These are phyloP conservation scores for Quercus robur DNA, from an alignment of 306 rosid genomes.

Conservation along the genomic window DNA sequence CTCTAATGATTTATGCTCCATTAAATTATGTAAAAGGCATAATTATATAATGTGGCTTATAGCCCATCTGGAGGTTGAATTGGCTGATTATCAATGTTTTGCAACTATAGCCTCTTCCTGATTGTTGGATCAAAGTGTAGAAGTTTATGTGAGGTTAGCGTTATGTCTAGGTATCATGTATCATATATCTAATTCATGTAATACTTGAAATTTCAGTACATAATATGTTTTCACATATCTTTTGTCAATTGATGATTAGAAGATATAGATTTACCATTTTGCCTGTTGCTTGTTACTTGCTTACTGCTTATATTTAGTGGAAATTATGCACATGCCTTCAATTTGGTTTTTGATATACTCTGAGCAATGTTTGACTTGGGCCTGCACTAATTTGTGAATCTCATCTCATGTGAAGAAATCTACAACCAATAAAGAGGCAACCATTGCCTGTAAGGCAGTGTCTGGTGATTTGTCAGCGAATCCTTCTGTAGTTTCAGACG, in stretches of 20 bases:
- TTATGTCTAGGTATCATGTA: neutral
- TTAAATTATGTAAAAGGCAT: neutral
- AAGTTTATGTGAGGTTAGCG: neutral
- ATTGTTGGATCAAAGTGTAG: neutral
- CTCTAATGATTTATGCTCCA: neutral
- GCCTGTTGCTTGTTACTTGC: neutral
- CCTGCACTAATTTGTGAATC: neutral
- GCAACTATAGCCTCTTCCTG: neutral
- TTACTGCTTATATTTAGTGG: neutral
- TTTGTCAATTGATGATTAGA: neutral
- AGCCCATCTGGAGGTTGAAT: neutral
- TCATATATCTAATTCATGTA: neutral
- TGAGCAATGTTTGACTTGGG: neutral
- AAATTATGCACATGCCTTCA: neutral
- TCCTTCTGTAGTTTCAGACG: conserved; percentile 44
- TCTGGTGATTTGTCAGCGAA: conserved; percentile 30
- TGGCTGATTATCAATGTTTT: neutral
- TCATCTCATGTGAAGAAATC: neutral
- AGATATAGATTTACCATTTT: neutral
- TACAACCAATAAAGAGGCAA: neutral
- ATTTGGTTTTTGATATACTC: neutral
- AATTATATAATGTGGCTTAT: neutral
- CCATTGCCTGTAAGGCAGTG: conserved; percentile 23
- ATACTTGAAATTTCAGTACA: neutral
- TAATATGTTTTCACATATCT: neutral